Evolutionary conservation across 768 basidiomycete genomes (phyloP).

Genomic region (Calocybe gangraenosa): DNA sequence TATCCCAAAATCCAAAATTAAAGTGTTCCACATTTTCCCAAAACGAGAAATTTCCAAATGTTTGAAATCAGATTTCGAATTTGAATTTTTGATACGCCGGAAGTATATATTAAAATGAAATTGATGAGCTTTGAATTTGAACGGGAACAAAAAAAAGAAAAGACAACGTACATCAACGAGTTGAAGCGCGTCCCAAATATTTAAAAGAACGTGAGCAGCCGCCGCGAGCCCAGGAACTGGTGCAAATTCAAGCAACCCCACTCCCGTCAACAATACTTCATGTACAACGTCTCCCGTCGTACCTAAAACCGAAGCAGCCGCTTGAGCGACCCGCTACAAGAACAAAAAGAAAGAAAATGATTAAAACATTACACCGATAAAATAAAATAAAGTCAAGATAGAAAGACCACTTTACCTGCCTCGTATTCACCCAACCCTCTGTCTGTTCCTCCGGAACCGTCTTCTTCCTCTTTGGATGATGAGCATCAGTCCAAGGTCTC

Average conservation of each 20-base stretch:
- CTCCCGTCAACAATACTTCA: slow-evolving; percentile 37
- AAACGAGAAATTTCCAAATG: too few species aligned
- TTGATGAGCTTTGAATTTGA: too few species aligned
- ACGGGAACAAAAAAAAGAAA: not conserved
- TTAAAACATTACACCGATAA: slow-evolving; percentile 2
- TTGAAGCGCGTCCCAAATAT: slow-evolving; percentile 64
- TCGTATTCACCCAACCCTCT: slow-evolving; percentile 32
- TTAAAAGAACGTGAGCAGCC: slow-evolving; percentile 47
- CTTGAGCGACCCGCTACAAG: slow-evolving; percentile 30
- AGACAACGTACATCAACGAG: slow-evolving; percentile 52
- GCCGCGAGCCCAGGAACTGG: slow-evolving; percentile 54
- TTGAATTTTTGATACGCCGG: too few species aligned
- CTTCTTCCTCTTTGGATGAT: slow-evolving; percentile 26
- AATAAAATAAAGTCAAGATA: too few species aligned
- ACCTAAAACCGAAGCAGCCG: slow-evolving; percentile 36
- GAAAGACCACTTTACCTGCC: slow-evolving; percentile 31
- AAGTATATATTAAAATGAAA: too few species aligned
- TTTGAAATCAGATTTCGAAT: too few species aligned
- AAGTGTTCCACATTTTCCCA: too few species aligned
- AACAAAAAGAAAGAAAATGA: not conserved
- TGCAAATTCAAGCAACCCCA: slow-evolving; percentile 41
- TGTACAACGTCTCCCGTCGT: slow-evolving; percentile 36
- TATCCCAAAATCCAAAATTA: too few species aligned
- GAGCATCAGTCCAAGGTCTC: slow-evolving; percentile 26
- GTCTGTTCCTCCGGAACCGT: slow-evolving; percentile 35